Evolutionary conservation across 106 monocot genomes (phyloP).

Genomic region (Triglochin maritima): DNA sequence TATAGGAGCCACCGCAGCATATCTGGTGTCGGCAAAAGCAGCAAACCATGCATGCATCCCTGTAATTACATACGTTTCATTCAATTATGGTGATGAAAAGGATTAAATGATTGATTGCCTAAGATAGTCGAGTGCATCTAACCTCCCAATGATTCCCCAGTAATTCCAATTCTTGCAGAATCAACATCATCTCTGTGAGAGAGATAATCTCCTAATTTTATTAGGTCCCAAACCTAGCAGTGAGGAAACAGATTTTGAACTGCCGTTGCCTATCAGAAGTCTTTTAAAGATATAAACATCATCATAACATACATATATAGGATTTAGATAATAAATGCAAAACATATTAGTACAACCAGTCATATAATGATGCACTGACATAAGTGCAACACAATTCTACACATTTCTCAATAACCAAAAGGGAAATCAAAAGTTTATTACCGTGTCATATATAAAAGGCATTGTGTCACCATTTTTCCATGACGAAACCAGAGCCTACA

Average conservation of each 20-base stretch:
- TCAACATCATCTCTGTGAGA: constrained; percentile 71
- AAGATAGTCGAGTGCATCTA: too few species aligned
- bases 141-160: constrained; percentile 99
- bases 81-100: too few species aligned
- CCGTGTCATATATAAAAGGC: constrained; percentile 97
- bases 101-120: too few species aligned
- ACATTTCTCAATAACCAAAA: not conserved
- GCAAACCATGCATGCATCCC: constrained; percentile 99
- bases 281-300: too few species aligned
- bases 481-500: constrained; percentile 68
- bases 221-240: constrained; percentile 86
- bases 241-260: too few species aligned
- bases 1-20: constrained; percentile 81
- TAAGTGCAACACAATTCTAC: not conserved
- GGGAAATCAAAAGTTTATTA: constrained; percentile 15
- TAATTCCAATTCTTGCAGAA: constrained; percentile 73
- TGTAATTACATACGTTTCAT: constrained; percentile 12
- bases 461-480: constrained; percentile 87
- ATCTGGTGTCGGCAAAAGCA: constrained; percentile 65
- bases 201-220: constrained; percentile 92
- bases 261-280: too few species aligned
- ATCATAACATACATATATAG: too few species aligned
- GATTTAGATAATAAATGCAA: too few species aligned
- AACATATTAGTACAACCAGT: too few species aligned
- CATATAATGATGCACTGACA: too few species aligned